Evolutionary conservation across 768 basidiomycete species (phyloP).

Genomic region (Tephrocybe sp.): DNA sequence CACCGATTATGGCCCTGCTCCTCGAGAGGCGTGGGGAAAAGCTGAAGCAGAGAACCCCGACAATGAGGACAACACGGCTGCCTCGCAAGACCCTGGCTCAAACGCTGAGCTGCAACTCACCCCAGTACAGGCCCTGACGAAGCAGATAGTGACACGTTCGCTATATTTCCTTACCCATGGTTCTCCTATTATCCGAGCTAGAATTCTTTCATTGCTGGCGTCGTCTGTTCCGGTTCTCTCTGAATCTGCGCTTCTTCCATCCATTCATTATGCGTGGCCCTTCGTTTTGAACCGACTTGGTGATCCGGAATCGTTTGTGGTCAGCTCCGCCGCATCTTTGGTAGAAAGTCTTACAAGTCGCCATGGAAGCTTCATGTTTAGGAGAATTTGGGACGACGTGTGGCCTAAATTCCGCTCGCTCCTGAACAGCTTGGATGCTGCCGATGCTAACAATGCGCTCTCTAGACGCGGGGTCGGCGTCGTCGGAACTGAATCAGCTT

Average conservation of each 20-base stretch:
- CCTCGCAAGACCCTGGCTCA: slow-evolving; percentile 28
- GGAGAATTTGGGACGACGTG: slow-evolving; percentile 85
- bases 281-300: slow-evolving; percentile 81
- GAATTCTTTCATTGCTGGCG: slow-evolving; percentile 73
- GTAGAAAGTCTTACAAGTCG: slow-evolving; percentile 69
- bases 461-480: slow-evolving; percentile 47
- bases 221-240: slow-evolving; percentile 71
- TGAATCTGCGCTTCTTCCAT: slow-evolving; percentile 75
- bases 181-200: slow-evolving; percentile 81
- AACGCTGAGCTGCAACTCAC: slow-evolving; percentile 55
- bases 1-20: slow-evolving; percentile 57
- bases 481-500: slow-evolving; percentile 66
- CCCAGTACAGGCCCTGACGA: slow-evolving; percentile 70
- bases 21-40: slow-evolving; percentile 55
- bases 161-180: slow-evolving; percentile 89
- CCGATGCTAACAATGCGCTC: slow-evolving; percentile 67
- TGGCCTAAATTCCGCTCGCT: slow-evolving; percentile 82
- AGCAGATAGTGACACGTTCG: slow-evolving; percentile 84
- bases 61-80: slow-evolving; percentile 17
- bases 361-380: slow-evolving; percentile 83
- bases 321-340: slow-evolving; percentile 69
- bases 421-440: slow-evolving; percentile 55
- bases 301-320: slow-evolving; percentile 75
- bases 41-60: slow-evolving; percentile 18
- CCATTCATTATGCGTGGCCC: slow-evolving; percentile 92